phyloP scores from a whole-genome alignment of 2,329 filamentous ascomycete genomes.

The Apiospora hydei region DNA sequence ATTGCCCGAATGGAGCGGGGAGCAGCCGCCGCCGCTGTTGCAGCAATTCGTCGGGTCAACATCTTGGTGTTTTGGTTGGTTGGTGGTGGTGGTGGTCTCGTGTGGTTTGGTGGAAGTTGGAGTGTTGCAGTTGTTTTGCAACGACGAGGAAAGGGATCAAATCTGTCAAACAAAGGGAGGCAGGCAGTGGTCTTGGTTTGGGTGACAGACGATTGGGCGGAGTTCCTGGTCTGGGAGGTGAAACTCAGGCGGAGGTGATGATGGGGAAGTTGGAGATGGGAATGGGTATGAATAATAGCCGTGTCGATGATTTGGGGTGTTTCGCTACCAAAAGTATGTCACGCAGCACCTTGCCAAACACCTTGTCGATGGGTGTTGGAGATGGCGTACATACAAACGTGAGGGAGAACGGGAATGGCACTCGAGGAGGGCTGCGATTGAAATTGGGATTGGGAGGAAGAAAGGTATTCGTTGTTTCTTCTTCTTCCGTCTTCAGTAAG shows the following conservation, averaged over 20 bases:
- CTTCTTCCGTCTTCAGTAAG: not conserved
- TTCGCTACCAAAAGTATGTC: not conserved
- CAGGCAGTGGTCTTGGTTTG: not conserved
- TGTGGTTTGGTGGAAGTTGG: not conserved
- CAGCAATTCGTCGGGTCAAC: conserved; percentile 60
- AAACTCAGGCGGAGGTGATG: conserved; percentile 12
- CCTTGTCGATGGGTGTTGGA: conserved; percentile 15
- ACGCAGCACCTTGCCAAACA: conserved; percentile 16
- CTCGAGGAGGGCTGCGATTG: not conserved
- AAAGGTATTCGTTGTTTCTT: not conserved
- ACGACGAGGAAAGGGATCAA: conserved; percentile 9
- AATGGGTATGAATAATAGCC: not conserved
- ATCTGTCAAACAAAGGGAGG: not conserved
- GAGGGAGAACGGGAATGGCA: not conserved
- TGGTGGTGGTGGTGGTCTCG: not conserved
- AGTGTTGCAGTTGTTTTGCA: not conserved
- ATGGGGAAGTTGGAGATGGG: not conserved
- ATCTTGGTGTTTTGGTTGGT: conserved; percentile 41
- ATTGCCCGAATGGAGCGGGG: conserved; percentile 64
- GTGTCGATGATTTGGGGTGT: not conserved
- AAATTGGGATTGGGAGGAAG: not conserved
- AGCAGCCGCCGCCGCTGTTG: conserved; percentile 53
- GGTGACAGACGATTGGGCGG: not conserved
- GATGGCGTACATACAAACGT: conserved; percentile 13
- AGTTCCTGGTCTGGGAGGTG: not conserved